These are phyloP conservation scores for Monosporascus sp. DNA, from an alignment of 2,329 filamentous ascomycete genomes.

Conservation along the genomic window DNA sequence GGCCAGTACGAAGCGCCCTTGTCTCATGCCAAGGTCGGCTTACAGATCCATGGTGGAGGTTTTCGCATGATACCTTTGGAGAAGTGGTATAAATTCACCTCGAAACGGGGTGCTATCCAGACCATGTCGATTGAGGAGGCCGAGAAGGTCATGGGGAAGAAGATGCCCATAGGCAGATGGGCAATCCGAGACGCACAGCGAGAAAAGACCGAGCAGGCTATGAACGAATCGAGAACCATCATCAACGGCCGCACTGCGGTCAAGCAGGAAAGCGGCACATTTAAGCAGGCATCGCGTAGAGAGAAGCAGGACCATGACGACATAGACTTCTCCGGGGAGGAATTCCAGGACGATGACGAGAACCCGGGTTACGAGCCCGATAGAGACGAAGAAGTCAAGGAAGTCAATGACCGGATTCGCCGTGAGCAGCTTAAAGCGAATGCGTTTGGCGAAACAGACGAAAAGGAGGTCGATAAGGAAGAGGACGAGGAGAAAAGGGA, in stretches of 20 bases:
- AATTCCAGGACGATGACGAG: constrained; percentile 88
- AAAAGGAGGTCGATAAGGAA: constrained; percentile 68
- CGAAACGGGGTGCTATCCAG: constrained; percentile 69
- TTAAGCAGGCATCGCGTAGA: constrained; percentile 51
- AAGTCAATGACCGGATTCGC: constrained; percentile 66
- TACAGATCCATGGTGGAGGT: constrained; percentile 62
- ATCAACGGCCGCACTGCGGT: constrained; percentile 52
- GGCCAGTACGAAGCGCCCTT: constrained; percentile 86
- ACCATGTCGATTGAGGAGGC: constrained; percentile 77
- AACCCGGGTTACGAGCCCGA: constrained; percentile 68
- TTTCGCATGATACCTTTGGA: constrained; percentile 89
- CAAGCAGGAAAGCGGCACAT: constrained; percentile 65
- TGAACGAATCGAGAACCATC: constrained; percentile 57
- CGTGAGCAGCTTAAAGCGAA: constrained; percentile 83
- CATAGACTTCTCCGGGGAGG: constrained; percentile 60
- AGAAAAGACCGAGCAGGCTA: constrained; percentile 51
- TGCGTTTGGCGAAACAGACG: constrained; percentile 65
- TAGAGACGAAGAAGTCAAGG: constrained; percentile 74
- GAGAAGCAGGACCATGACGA: constrained; percentile 68
- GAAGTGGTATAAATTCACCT: constrained; percentile 87
- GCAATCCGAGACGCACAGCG: constrained; percentile 56
- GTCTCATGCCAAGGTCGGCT: constrained; percentile 77
- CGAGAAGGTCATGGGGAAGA: constrained; percentile 76
- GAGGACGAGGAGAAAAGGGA: constrained; percentile 64
- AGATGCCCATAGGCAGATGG: constrained; percentile 73